These are phyloP conservation scores for Phaffia australis DNA, from an alignment of 768 basidiomycete genomes.

Conservation along the genomic window DNA sequence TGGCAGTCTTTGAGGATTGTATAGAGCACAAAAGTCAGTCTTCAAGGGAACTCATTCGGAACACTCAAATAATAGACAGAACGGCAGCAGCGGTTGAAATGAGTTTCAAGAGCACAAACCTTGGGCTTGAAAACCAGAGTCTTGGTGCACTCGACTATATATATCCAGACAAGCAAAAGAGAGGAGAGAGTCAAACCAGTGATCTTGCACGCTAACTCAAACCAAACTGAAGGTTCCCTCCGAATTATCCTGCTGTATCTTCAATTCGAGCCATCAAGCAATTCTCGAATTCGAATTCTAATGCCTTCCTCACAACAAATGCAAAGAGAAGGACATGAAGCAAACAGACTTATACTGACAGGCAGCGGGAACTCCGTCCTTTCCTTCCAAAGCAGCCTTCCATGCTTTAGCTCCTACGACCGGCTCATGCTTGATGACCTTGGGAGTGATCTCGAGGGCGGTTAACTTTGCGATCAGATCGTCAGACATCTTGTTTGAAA, in stretches of 20 bases:
- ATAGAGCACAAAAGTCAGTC: not conserved
- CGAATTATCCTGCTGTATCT: not conserved
- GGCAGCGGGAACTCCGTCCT: constrained; percentile 38
- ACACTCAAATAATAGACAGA: not conserved
- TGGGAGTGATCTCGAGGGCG: constrained; percentile 29
- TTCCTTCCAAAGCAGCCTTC: constrained; percentile 57
- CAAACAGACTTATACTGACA: constrained; percentile 35
- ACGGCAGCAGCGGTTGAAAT: not conserved
- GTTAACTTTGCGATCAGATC: constrained; percentile 31
- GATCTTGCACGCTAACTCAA: not conserved
- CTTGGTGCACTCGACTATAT: constrained; percentile 53
- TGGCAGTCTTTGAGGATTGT: constrained; percentile 52
- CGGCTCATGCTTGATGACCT: constrained; percentile 47
- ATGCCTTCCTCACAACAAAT: not conserved
- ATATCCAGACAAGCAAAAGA: not conserved
- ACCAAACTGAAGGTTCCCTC: not conserved
- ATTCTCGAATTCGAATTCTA: not conserved
- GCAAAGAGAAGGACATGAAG: constrained; percentile 39
- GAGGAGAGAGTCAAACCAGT: not conserved
- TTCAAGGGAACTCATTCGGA: not conserved
- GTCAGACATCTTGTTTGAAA: constrained; percentile 29
- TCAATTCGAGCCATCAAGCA: not conserved
- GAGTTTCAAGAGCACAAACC: not conserved
- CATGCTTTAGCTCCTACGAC: constrained; percentile 64
- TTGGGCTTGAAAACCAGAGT: constrained; percentile 93